phyloP scores from a whole-genome alignment of 2,329 filamentous ascomycete species.

The Pyricularia pennisetigena region DNA sequence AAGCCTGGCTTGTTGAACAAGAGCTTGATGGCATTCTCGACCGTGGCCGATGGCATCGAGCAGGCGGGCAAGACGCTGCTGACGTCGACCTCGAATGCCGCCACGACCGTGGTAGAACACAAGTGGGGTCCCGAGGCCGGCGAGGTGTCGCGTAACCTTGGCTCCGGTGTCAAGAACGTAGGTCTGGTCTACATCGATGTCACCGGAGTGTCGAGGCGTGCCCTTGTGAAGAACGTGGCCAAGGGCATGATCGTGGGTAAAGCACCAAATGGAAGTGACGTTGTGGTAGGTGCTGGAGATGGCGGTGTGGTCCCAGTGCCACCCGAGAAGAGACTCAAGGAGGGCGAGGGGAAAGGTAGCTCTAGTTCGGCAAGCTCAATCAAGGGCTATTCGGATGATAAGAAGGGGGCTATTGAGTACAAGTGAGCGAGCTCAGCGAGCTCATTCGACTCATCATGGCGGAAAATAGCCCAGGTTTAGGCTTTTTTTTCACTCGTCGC shows the following conservation, averaged over 20 bases:
- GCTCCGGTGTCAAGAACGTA: slow-evolving; percentile 88
- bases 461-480: not conserved
- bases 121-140: slow-evolving; percentile 82
- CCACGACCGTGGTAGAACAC: slow-evolving; percentile 80
- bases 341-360: not conserved
- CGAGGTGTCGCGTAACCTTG: slow-evolving; percentile 62
- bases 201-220: slow-evolving; percentile 78
- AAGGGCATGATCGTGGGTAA: slow-evolving; percentile 91
- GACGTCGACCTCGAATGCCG: slow-evolving; percentile 63
- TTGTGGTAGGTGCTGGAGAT: slow-evolving; percentile 60
- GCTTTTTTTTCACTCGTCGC: not conserved
- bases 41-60: slow-evolving; percentile 87
- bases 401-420: slow-evolving; percentile 6
- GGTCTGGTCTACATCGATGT: slow-evolving; percentile 96
- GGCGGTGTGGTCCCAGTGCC: slow-evolving; percentile 16
- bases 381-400: slow-evolving; percentile 3
- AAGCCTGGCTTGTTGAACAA: slow-evolving; percentile 94
- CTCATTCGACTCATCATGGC: not conserved
- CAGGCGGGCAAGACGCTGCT: slow-evolving; percentile 75
- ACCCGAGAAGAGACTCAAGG: slow-evolving; percentile 13
- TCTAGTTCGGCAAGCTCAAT: slow-evolving; percentile 1
- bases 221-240: slow-evolving; percentile 87
- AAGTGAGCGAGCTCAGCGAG: not conserved
- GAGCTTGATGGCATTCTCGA: slow-evolving; percentile 91
- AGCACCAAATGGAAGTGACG: slow-evolving; percentile 61